Evolutionary conservation across 768 basidiomycete genomes (phyloP).

Genomic region (Tephrocybe sp.): DNA sequence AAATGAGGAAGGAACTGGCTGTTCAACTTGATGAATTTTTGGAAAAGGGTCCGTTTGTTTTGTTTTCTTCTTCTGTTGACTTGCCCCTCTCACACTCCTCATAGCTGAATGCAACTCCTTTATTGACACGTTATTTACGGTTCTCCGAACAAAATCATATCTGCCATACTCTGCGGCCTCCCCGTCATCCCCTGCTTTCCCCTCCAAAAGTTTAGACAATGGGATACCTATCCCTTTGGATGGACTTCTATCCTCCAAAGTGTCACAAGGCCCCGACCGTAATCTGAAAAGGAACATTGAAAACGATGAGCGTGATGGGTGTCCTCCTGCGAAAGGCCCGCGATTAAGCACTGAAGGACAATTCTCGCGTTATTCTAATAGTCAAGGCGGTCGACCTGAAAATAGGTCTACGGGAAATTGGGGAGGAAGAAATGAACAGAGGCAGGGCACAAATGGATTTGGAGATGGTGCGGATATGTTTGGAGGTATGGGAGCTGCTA

Average conservation of each 20-base stretch:
- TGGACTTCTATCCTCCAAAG: constrained; percentile 45
- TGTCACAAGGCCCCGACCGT: constrained; percentile 45
- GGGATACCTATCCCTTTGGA: constrained; percentile 85
- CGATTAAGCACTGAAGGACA: constrained; percentile 63
- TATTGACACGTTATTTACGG: constrained; percentile 82
- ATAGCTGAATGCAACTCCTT: constrained; percentile 65
- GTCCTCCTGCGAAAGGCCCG: constrained; percentile 67
- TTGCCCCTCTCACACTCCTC: constrained; percentile 11
- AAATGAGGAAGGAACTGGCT: constrained; percentile 77
- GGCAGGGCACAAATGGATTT: constrained; percentile 31
- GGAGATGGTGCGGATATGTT: constrained; percentile 30
- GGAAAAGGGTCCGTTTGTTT: constrained; percentile 65
- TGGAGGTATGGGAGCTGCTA: constrained; percentile 21
- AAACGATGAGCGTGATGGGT: constrained; percentile 57
- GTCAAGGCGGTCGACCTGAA: constrained; percentile 27
- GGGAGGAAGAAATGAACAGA: constrained; percentile 32
- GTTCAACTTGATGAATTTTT: constrained; percentile 89
- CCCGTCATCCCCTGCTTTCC: constrained; percentile 37
- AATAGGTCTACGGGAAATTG: constrained; percentile 38
- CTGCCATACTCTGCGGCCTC: constrained; percentile 59
- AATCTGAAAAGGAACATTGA: constrained; percentile 65
- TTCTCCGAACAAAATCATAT: constrained; percentile 83
- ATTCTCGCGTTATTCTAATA: constrained; percentile 60
- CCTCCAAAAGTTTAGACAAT: constrained; percentile 44
- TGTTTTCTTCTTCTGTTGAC: constrained; percentile 6